Evolutionary conservation across 169 alveolate species (phyloP).

Genomic region (Babesia gibsoni): DNA sequence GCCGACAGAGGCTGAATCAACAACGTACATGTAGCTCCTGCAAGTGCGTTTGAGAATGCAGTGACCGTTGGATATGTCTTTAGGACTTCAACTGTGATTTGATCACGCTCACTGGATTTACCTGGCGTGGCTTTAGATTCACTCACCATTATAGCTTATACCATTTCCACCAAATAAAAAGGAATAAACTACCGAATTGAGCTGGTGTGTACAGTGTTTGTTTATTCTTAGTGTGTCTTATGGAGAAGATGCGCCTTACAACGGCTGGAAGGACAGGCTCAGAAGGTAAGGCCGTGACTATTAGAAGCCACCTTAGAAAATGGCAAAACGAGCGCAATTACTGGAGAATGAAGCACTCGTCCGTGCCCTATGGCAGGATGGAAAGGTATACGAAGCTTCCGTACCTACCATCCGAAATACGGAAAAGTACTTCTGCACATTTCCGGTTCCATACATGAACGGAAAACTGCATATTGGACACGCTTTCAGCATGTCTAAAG

Average conservation of each 20-base stretch:
- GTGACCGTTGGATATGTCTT: slow-evolving; percentile 48
- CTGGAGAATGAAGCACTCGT: slow-evolving; percentile 83
- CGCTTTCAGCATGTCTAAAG: slow-evolving; percentile 94
- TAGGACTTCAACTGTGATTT: slow-evolving; percentile 7
- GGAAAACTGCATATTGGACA: slow-evolving; percentile 99
- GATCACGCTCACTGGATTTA: neutral
- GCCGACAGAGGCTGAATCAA: slow-evolving; percentile 57
- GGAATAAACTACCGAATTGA: no score
- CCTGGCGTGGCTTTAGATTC: neutral
- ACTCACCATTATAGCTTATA: no score
- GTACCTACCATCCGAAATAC: slow-evolving; percentile 75
- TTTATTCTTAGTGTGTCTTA: no score
- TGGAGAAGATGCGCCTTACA: no score
- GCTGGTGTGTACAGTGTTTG: no score
- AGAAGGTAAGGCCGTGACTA: no score
- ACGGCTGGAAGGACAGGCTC: no score
- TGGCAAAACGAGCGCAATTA: slow-evolving; percentile 85
- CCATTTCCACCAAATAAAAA: no score
- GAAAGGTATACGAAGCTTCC: slow-evolving; percentile 83
- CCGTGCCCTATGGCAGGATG: slow-evolving; percentile 86
- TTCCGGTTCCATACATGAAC: slow-evolving; percentile 99
- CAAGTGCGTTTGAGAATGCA: slow-evolving; percentile 49
- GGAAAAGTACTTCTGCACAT: slow-evolving; percentile 91
- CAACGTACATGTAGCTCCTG: slow-evolving; percentile 47
- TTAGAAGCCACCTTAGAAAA: no score